Conservation (phyloP, 306 rosid genomes). For the Cercis canadensis region DNA sequence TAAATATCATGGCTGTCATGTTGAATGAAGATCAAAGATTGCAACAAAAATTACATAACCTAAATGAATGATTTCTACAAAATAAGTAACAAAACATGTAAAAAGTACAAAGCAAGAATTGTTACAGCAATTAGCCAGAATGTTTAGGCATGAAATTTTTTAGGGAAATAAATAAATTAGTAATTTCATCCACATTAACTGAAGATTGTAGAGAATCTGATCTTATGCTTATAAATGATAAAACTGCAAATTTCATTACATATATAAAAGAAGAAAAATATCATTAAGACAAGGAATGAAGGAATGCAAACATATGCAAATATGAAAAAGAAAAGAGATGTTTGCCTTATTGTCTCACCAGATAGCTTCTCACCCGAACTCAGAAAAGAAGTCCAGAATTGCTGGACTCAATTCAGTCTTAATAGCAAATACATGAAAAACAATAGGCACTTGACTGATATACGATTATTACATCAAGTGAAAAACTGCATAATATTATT, state of each 20-base stretch:
- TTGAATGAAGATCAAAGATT: constrained; percentile 9
- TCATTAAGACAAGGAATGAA: no score
- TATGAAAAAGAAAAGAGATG: no score
- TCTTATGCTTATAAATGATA: constrained; percentile 20
- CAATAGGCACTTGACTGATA: background rate
- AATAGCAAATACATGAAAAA: constrained; percentile 13
- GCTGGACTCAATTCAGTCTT: background rate
- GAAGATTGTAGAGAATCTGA: background rate
- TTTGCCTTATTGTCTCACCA: constrained; percentile 14
- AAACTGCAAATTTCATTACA: no score
- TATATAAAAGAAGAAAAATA: no score
- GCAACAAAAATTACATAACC: constrained; percentile 19
- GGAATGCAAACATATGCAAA: no score
- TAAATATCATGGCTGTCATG: constrained; percentile 21
- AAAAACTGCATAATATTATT: background rate
- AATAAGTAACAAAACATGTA: constrained; percentile 28
- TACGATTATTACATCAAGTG: background rate
- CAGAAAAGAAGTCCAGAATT: background rate
- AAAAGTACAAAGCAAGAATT: constrained; percentile 7
- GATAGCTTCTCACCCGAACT: constrained; percentile 11
- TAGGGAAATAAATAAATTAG: background rate
- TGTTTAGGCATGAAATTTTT: constrained; percentile 11
- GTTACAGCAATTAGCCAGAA: constrained; percentile 26
- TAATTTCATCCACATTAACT: background rate
- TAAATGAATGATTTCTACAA: background rate